Evolutionary conservation across 2,329 filamentous ascomycete species (phyloP).

Genomic region (Monosporascus sp.): DNA sequence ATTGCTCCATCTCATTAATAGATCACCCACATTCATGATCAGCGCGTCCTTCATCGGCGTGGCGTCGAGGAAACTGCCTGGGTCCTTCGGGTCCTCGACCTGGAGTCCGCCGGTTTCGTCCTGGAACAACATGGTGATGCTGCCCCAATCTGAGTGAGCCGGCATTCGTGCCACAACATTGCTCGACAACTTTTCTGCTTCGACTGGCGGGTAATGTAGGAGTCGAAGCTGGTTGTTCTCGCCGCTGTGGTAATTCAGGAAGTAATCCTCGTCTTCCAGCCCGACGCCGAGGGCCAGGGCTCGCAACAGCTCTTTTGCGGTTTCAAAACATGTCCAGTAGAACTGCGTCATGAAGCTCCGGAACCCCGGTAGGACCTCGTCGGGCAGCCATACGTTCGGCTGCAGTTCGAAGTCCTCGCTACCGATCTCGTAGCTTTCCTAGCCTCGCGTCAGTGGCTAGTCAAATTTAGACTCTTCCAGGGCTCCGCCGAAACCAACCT

Average conservation of each 20-base stretch:
- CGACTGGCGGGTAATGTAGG: slow-evolving; percentile 51
- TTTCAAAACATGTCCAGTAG: slow-evolving; percentile 41
- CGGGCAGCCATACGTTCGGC: slow-evolving; percentile 45
- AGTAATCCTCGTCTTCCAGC: slow-evolving; percentile 37
- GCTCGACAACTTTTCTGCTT: slow-evolving; percentile 36
- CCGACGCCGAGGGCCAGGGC: slow-evolving; percentile 42
- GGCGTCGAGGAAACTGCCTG: slow-evolving; percentile 32
- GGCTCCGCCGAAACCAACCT: slow-evolving; percentile 30
- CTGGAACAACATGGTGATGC: slow-evolving; percentile 44
- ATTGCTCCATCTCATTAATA: slow-evolving; percentile 36
- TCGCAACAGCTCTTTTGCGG: slow-evolving; percentile 37
- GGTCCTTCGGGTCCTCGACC: slow-evolving; percentile 33
- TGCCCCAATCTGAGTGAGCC: slow-evolving; percentile 28
- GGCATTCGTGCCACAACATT: slow-evolving; percentile 38
- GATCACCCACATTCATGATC: slow-evolving; percentile 37
- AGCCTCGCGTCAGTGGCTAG: neutral
- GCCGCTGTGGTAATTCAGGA: slow-evolving; percentile 46
- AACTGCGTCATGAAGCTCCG: slow-evolving; percentile 42
- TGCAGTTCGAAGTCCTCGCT: slow-evolving; percentile 38
- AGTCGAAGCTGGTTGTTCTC: slow-evolving; percentile 56
- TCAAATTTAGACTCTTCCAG: neutral
- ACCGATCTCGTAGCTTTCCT: slow-evolving; percentile 50
- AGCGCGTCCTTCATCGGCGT: slow-evolving; percentile 24
- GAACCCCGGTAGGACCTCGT: slow-evolving; percentile 39
- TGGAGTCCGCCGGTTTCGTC: slow-evolving; percentile 40